Evolutionary conservation across 192 early-diverging fungal genomes (phyloP).

Genomic region (Allomyces arbusculus): DNA sequence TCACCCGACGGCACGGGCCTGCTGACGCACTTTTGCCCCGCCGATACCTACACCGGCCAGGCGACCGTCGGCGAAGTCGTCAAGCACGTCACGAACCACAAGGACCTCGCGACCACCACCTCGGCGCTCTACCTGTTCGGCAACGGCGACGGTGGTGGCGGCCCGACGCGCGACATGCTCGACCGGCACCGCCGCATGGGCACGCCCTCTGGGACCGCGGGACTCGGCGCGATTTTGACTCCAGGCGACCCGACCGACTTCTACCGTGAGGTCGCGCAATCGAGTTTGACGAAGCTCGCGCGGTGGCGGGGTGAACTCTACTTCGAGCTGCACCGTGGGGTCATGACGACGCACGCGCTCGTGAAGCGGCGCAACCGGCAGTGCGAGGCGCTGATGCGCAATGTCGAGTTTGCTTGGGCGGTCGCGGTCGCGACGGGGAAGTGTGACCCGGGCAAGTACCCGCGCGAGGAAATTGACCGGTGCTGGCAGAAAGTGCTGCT

Average conservation of each 20-base stretch:
- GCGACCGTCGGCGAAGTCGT: slow-evolving; percentile 32
- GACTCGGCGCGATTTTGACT: too few species aligned
- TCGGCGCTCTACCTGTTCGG: slow-evolving; percentile 79
- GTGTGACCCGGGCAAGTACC: slow-evolving; percentile 26
- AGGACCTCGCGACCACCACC: slow-evolving; percentile 66
- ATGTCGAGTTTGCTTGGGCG: slow-evolving; percentile 41
- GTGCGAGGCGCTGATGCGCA: slow-evolving; percentile 61
- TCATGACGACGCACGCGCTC: slow-evolving; percentile 79
- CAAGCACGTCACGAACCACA: slow-evolving; percentile 60
- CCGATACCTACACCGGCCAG: slow-evolving; percentile 60
- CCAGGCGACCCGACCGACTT: slow-evolving; percentile 55
- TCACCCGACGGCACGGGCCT: slow-evolving; percentile 68
- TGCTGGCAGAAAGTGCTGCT: slow-evolving; percentile 79
- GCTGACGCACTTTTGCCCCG: slow-evolving; percentile 76
- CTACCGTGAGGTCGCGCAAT: slow-evolving; percentile 54
- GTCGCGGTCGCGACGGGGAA: neutral
- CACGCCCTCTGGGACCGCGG: too few species aligned
- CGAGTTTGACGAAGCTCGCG: slow-evolving; percentile 17
- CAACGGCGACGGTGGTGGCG: slow-evolving; percentile 92
- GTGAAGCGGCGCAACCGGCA: slow-evolving; percentile 74
- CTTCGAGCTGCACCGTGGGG: slow-evolving; percentile 95
- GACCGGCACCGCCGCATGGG: slow-evolving; percentile 55
- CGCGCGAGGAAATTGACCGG: slow-evolving; percentile 47
- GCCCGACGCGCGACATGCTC: slow-evolving; percentile 62
- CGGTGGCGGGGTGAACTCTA: slow-evolving; percentile 94